A percentile compares a stretch with the other conserved stretches of the same genome.
Conservation (phyloP, 176 grass and related monocot species). For the Carex pumila region DNA sequence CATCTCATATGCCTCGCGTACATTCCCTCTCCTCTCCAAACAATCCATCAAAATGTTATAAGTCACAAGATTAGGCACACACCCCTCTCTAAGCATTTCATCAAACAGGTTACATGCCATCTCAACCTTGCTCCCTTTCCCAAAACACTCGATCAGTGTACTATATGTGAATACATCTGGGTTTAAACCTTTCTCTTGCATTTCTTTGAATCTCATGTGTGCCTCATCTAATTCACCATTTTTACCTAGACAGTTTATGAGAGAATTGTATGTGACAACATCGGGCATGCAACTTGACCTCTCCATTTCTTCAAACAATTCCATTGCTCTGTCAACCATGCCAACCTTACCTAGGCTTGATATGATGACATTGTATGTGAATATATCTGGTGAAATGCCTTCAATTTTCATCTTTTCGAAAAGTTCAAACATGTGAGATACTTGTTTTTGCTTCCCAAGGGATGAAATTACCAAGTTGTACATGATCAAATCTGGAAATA, state of each 20-base stretch:
- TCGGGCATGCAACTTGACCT: slow-evolving; percentile 60
- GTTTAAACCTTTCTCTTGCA: slow-evolving; percentile 88
- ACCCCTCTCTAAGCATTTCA: slow-evolving; percentile 68
- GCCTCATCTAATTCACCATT: slow-evolving; percentile 80
- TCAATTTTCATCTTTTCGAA: slow-evolving; percentile 70
- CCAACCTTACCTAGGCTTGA: slow-evolving; percentile 89
- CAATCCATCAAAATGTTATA: slow-evolving; percentile 98
- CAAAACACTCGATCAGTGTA: slow-evolving; percentile 96
- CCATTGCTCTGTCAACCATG: slow-evolving; percentile 59
- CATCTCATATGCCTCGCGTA: slow-evolving; percentile 52
- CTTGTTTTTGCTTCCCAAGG: slow-evolving; percentile 84
- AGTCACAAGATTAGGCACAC: slow-evolving; percentile 81
- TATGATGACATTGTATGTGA: slow-evolving; percentile 96
- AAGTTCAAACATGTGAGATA: slow-evolving; percentile 51
- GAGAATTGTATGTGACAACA: slow-evolving; percentile 85
- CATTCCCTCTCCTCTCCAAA: slow-evolving; percentile 61
- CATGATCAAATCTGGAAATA: slow-evolving; percentile 62
- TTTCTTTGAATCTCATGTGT: slow-evolving; percentile 89
- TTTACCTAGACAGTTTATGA: slow-evolving; percentile 97
- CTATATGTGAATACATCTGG: slow-evolving; percentile 95
- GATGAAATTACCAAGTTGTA: slow-evolving; percentile 91
- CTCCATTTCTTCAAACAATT: slow-evolving; percentile 86
- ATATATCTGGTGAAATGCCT: slow-evolving; percentile 71
- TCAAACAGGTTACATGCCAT: slow-evolving; percentile 87
- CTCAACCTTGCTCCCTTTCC: slow-evolving; percentile 84